phyloP scores from a whole-genome alignment of 192 early-diverging fungal genomes.

The Backusella morwellensis region DNA sequence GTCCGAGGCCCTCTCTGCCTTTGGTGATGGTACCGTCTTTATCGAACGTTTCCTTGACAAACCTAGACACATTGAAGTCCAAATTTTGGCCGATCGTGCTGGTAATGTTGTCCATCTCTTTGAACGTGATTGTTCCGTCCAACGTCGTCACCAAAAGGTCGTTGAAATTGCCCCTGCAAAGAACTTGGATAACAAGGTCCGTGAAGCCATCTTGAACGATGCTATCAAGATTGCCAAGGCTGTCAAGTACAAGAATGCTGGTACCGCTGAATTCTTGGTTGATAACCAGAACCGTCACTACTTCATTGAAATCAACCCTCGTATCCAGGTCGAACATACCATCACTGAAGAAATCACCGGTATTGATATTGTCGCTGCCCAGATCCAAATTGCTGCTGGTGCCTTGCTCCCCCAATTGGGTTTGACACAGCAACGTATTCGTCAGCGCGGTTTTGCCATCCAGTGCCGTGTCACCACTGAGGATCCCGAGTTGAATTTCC shows the following conservation, averaged over 20 bases:
- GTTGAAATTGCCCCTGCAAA: constrained; percentile 90
- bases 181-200: constrained; percentile 59
- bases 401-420: constrained; percentile 74
- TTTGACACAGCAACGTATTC: constrained; percentile 78
- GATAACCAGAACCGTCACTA: constrained; percentile 86
- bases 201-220: constrained; percentile 81
- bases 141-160: constrained; percentile 97
- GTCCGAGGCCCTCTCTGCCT: constrained; percentile 87
- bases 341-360: constrained; percentile 98
- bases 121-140: constrained; percentile 97
- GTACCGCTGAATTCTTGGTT: constrained; percentile 96
- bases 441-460: constrained; percentile 83
- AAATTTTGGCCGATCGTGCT: constrained; percentile 81
- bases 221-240: constrained; percentile 89
- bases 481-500: constrained; percentile 90
- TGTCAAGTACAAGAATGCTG: constrained; percentile 93
- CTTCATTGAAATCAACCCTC: constrained; percentile 98
- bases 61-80: constrained; percentile 97
- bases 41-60: constrained; percentile 91
- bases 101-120: constrained; percentile 90
- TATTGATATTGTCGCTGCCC: constrained; percentile 89
- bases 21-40: constrained; percentile 96
- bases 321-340: constrained; percentile 98
- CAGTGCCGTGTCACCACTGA: constrained; percentile 98
- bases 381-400: constrained; percentile 95